Evolutionary conservation across 2,329 filamentous ascomycete species (phyloP).

Genomic region (Colletotrichum caudatum): DNA sequence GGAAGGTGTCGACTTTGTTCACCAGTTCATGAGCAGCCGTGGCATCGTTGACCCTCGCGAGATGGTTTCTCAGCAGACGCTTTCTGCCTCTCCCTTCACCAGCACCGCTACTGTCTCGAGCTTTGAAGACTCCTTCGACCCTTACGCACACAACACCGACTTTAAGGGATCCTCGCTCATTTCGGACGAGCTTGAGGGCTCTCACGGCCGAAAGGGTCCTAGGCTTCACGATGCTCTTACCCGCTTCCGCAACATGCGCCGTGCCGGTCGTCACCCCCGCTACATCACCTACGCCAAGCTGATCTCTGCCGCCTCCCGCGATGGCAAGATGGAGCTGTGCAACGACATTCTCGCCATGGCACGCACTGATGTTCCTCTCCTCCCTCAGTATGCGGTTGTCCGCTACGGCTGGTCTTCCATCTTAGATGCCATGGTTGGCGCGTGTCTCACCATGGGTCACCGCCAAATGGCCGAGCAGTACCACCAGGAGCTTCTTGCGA

Average conservation of each 20-base stretch:
- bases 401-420: conserved; percentile 97
- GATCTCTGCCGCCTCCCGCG: conserved; percentile 88
- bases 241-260: conserved; percentile 93
- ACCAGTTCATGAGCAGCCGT: conserved; percentile 68
- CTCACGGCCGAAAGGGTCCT: conserved; percentile 77
- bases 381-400: conserved; percentile 86
- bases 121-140: conserved; percentile 88
- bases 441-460: conserved; percentile 85
- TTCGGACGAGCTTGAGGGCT: conserved; percentile 87
- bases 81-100: conserved; percentile 63
- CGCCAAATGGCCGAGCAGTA: conserved; percentile 85
- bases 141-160: conserved; percentile 90
- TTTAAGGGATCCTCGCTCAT: conserved; percentile 94
- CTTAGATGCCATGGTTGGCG: conserved; percentile 94
- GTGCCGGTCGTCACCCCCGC: conserved; percentile 88
- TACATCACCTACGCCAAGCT: conserved; percentile 98
- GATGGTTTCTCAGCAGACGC: conserved; percentile 57
- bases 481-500: conserved; percentile 90
- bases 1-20: conserved; percentile 80
- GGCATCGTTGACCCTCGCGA: conserved; percentile 68
- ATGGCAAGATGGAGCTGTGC: conserved; percentile 83
- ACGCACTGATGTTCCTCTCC: conserved; percentile 85
- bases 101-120: conserved; percentile 69
- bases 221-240: conserved; percentile 83
- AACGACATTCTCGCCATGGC: conserved; percentile 92